These are phyloP conservation scores for Nissolia schottii DNA, from an alignment of 306 rosid species.

Conservation along the genomic window DNA sequence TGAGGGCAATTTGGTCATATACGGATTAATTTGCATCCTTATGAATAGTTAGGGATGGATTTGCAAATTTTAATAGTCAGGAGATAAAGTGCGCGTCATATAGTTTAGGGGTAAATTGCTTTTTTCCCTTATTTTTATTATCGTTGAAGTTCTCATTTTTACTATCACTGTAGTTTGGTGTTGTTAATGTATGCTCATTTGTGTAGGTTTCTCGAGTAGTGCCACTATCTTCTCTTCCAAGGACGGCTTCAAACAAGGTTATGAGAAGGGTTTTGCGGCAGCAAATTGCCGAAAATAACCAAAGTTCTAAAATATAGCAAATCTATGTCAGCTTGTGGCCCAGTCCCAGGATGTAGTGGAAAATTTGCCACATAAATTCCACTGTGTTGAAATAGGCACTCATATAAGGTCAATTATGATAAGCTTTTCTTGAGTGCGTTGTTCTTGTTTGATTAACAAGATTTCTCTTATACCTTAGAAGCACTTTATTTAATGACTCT, in stretches of 20 bases:
- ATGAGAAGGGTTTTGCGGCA: conserved; percentile 87
- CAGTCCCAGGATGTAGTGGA: background rate
- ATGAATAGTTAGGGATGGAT: too few species aligned
- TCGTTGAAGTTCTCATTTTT: background rate
- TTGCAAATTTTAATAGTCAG: too few species aligned
- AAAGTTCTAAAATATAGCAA: conserved; percentile 52
- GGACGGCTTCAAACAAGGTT: conserved; percentile 92
- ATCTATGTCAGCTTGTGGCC: background rate
- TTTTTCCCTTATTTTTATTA: too few species aligned
- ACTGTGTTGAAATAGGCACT: background rate
- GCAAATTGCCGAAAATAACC: conserved; percentile 47
- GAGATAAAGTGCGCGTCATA: too few species aligned
- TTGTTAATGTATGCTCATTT: conserved; percentile 8
- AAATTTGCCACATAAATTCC: background rate
- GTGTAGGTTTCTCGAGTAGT: conserved; percentile 70
- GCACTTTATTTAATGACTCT: too few species aligned
- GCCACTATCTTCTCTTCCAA: conserved; percentile 62
- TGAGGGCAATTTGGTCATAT: too few species aligned
- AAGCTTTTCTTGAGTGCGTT: too few species aligned
- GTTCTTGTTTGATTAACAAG: too few species aligned
- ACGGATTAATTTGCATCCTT: too few species aligned
- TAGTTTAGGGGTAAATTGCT: too few species aligned
- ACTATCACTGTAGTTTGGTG: background rate
- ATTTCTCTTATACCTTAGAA: too few species aligned
- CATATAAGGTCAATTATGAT: background rate